Evolutionary conservation across 176 grass and related monocot genomes (phyloP).

Genomic region (Melocanna baccifera): DNA sequence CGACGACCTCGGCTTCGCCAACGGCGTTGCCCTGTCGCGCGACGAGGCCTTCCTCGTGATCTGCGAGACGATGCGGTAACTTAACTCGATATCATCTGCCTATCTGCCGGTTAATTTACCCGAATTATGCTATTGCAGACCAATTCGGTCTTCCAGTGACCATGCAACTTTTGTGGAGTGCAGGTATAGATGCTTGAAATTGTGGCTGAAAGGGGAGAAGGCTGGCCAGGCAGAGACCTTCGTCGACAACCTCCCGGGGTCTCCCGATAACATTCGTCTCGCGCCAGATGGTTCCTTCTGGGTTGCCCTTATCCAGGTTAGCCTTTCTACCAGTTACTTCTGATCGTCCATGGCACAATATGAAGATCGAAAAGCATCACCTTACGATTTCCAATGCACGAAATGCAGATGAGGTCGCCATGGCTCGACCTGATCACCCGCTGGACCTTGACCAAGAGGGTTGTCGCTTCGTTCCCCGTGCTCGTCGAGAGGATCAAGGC

Average conservation of each 20-base stretch:
- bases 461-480: slow-evolving; percentile 49
- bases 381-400: not conserved
- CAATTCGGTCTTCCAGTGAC: not conserved
- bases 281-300: slow-evolving; percentile 79
- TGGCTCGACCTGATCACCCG: slow-evolving; percentile 31
- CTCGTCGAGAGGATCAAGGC: not conserved
- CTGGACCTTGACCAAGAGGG: slow-evolving; percentile 36
- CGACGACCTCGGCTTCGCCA: slow-evolving; percentile 49
- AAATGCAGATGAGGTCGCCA: slow-evolving; percentile 30
- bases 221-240: slow-evolving; percentile 49
- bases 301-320: slow-evolving; percentile 62
- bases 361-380: not conserved
- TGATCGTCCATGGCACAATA: not conserved
- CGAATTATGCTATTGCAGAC: not conserved
- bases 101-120: not conserved
- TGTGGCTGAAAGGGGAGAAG: slow-evolving; percentile 73
- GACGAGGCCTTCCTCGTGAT: slow-evolving; percentile 66
- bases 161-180: not conserved
- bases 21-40: slow-evolving; percentile 60
- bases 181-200: slow-evolving; percentile 56
- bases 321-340: not conserved
- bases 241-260: slow-evolving; percentile 63
- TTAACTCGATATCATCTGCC: no score
- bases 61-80: slow-evolving; percentile 50
- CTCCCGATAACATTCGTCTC: slow-evolving; percentile 66